Evolutionary conservation across 306 rosid genomes (phyloP).

Genomic region (Sicyos baderoa): DNA sequence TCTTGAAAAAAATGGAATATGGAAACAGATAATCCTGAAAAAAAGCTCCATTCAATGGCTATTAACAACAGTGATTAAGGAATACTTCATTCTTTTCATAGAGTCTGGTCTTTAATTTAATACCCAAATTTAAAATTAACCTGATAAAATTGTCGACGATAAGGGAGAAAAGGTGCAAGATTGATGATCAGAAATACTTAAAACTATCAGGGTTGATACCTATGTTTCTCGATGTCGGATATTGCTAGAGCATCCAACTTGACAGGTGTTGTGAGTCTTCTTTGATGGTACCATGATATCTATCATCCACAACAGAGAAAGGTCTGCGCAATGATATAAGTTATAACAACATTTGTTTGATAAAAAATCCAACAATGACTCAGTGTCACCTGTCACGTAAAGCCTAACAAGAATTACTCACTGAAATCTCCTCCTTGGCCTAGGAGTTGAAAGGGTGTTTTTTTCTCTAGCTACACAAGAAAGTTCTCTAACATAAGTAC

Average conservation of each 20-base stretch:
- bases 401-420: constrained; percentile 29
- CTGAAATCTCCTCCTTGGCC: constrained; percentile 71
- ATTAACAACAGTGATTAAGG: not conserved
- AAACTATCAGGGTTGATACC: constrained; percentile 26
- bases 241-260: constrained; percentile 68
- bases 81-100: too few species aligned
- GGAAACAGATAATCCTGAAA: not conserved
- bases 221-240: constrained; percentile 71
- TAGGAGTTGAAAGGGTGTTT: constrained; percentile 41
- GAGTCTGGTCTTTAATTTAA: too few species aligned
- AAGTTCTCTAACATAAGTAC: constrained; percentile 31
- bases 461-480: constrained; percentile 38
- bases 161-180: too few species aligned
- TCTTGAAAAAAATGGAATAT: not conserved
- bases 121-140: too few species aligned
- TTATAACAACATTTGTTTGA: constrained; percentile 11
- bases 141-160: too few species aligned
- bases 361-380: not conserved
- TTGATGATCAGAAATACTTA: too few species aligned
- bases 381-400: not conserved
- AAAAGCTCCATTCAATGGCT: not conserved
- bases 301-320: constrained; percentile 41
- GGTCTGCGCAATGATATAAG: constrained; percentile 40
- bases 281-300: constrained; percentile 34
- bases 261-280: constrained; percentile 41